Evolutionary conservation across 129 eudicot genomes (phyloP).

Genomic region (Smallanthus sonchifolius): DNA sequence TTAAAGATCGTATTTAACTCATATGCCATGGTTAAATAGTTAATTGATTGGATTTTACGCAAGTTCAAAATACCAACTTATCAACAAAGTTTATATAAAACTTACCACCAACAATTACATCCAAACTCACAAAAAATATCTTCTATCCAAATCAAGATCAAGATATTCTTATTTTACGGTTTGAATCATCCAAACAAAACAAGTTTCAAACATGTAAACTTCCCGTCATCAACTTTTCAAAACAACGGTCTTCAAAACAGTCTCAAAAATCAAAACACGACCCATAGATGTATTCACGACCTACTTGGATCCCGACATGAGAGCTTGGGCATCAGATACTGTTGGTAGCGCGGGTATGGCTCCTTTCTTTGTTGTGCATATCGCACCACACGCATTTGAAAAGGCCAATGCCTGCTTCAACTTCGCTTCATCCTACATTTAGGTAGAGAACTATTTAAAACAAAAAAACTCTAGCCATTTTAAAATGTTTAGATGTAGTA

Average conservation of each 20-base stretch:
- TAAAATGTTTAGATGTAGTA: background rate
- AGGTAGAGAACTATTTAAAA: background rate
- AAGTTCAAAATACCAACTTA: background rate
- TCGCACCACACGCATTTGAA: conserved; percentile 72
- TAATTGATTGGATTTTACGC: no score
- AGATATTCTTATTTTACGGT: conserved; percentile 14
- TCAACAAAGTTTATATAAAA: background rate
- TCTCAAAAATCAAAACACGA: background rate
- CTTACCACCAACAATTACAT: background rate
- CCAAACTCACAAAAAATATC: conserved; percentile 6
- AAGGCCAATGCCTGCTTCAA: conserved; percentile 45
- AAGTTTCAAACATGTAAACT: conserved; percentile 1
- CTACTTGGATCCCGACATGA: conserved; percentile 35
- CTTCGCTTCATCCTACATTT: conserved; percentile 48
- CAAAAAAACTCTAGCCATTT: background rate
- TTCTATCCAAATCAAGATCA: background rate
- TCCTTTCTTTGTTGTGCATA: conserved; percentile 60
- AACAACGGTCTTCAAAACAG: background rate
- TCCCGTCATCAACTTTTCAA: background rate
- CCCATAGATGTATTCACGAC: background rate
- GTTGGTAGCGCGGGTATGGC: conserved; percentile 73
- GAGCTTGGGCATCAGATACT: conserved; percentile 43
- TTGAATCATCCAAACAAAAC: conserved; percentile 11
- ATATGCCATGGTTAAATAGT: no score
- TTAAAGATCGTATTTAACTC: no score